Conservation (phyloP, 2,329 filamentous ascomycete species). For the Sporothrix euskadiensis region DNA sequence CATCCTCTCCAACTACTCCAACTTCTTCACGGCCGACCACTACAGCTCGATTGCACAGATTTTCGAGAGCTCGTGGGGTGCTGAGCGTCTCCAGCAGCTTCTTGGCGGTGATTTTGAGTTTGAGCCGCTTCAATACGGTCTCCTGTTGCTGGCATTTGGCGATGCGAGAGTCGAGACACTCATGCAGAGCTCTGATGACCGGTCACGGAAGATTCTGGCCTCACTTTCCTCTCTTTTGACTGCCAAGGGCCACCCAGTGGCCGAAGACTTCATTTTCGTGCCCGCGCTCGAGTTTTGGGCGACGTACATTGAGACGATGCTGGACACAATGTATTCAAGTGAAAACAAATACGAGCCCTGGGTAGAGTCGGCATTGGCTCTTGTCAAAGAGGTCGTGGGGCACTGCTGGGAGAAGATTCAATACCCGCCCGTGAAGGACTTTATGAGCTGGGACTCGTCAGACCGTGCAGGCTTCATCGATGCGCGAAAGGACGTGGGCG, state of each 20-base stretch:
- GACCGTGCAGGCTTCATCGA: slow-evolving; percentile 68
- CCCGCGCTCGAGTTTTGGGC: slow-evolving; percentile 80
- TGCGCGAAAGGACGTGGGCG: slow-evolving; percentile 75
- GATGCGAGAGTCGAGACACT: slow-evolving; percentile 64
- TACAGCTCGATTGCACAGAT: slow-evolving; percentile 59
- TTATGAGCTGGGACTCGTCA: slow-evolving; percentile 67
- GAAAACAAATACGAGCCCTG: slow-evolving; percentile 50
- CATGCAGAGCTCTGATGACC: slow-evolving; percentile 53
- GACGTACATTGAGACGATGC: slow-evolving; percentile 69
- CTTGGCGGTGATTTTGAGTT: slow-evolving; percentile 63
- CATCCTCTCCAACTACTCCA: slow-evolving; percentile 63
- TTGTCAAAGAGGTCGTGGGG: slow-evolving; percentile 65
- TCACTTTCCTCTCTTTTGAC: slow-evolving; percentile 66
- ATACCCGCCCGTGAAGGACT: slow-evolving; percentile 60
- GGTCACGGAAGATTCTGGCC: slow-evolving; percentile 55
- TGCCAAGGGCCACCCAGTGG: slow-evolving; percentile 65
- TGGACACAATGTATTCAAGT: slow-evolving; percentile 57
- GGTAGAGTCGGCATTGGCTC: slow-evolving; percentile 58
- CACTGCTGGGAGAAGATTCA: slow-evolving; percentile 69
- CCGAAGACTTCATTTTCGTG: slow-evolving; percentile 73
- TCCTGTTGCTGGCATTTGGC: slow-evolving; percentile 67
- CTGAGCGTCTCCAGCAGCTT: slow-evolving; percentile 55
- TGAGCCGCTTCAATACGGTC: slow-evolving; percentile 64
- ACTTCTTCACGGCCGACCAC: slow-evolving; percentile 61
- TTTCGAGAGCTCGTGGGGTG: slow-evolving; percentile 62